Percentiles rank a stretch among this genome's conserved stretches.
Evolutionary conservation across 176 grass and related monocot species (phyloP).

Genomic region (Musa troglodytarum): DNA sequence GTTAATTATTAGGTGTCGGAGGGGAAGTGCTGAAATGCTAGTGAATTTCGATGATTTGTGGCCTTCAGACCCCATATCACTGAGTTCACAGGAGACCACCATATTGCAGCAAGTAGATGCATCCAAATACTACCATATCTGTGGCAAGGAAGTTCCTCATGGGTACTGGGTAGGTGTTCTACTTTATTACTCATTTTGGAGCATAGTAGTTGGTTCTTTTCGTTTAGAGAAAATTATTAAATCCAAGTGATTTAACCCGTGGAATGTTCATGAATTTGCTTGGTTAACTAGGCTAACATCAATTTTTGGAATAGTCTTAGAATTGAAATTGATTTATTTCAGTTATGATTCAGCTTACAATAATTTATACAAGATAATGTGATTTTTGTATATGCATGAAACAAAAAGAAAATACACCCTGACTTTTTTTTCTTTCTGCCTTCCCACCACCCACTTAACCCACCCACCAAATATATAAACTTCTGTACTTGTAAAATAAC

Average conservation of each 20-base stretch:
- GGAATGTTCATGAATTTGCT: neutral
- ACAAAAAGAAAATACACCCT: neutral
- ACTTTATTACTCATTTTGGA: conserved; percentile 8
- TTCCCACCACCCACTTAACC: no score
- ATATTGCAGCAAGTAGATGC: conserved; percentile 38
- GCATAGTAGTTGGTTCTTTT: neutral
- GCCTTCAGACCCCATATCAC: conserved; percentile 51
- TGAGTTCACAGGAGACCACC: conserved; percentile 40
- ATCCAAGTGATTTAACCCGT: neutral
- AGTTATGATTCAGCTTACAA: neutral
- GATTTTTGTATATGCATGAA: neutral
- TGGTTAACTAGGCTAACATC: neutral
- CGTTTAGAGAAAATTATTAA: neutral
- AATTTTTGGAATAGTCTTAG: neutral
- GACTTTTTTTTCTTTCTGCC: neutral
- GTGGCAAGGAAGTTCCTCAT: conserved; percentile 79
- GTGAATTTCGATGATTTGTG: conserved; percentile 88
- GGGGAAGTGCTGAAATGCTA: conserved; percentile 77
- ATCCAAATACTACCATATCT: conserved; percentile 42
- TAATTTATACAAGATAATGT: neutral
- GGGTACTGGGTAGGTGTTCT: conserved; percentile 73
- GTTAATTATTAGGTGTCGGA: conserved; percentile 57
- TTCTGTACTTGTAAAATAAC: neutral
- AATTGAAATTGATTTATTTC: neutral
- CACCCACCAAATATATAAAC: no score